Percentiles rank a stretch among this genome's conserved stretches.
These are phyloP conservation scores for Lyophyllum semitale DNA, from an alignment of 768 basidiomycete genomes.

Conservation along the genomic window DNA sequence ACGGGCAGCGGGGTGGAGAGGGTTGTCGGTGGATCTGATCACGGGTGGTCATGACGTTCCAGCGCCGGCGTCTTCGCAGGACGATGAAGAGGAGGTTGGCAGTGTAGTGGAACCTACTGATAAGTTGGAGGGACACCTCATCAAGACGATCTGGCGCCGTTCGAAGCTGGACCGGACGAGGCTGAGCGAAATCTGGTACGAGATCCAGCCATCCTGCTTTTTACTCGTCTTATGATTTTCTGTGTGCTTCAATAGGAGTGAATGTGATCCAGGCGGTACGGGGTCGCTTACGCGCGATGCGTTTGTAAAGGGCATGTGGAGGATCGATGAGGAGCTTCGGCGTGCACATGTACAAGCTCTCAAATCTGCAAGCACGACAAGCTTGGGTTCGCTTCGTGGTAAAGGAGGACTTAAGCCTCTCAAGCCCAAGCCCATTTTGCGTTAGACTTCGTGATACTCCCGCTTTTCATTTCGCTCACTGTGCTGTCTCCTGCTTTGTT, in stretches of 20 bases:
- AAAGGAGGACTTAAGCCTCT: constrained; percentile 18
- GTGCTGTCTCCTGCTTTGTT: background rate
- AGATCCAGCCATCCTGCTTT: constrained; percentile 5
- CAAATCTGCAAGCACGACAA: constrained; percentile 30
- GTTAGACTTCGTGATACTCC: constrained; percentile 15
- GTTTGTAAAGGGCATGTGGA: constrained; percentile 84
- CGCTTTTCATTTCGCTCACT: background rate
- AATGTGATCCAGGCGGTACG: constrained; percentile 58
- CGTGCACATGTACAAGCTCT: constrained; percentile 47
- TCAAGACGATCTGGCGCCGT: constrained; percentile 63
- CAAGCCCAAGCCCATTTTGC: constrained; percentile 29
- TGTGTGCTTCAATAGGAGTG: constrained; percentile 49
- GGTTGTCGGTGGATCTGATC: constrained; percentile 67
- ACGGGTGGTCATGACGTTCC: constrained; percentile 35
- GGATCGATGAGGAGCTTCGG: constrained; percentile 82
- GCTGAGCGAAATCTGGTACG: constrained; percentile 70
- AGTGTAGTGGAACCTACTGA: constrained; percentile 42
- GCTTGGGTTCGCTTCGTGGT: constrained; percentile 23
- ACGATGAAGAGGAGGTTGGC: constrained; percentile 28
- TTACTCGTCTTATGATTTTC: constrained; percentile 1
- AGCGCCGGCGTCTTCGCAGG: constrained; percentile 8
- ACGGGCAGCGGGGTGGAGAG: constrained; percentile 75
- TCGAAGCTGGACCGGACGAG: constrained; percentile 55
- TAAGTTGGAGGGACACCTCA: constrained; percentile 53
- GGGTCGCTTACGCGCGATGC: constrained; percentile 66